A percentile compares a stretch with the other conserved stretches of the same genome.
phyloP scores from a whole-genome alignment of 495 filamentous ascomycete species.

The Penicillium subrubescens region DNA sequence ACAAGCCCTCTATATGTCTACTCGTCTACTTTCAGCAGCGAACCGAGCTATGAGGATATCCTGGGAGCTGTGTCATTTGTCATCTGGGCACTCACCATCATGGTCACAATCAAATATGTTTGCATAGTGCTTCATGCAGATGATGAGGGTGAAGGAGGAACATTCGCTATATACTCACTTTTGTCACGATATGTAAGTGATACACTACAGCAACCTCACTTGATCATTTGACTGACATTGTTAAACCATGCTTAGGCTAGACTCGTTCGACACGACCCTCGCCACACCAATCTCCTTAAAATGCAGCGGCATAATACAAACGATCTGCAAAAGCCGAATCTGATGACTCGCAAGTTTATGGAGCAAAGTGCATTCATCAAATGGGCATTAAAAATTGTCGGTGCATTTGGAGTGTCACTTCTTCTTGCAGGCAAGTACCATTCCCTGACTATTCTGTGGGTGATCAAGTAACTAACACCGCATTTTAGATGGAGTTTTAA shows the following conservation, averaged over 20 bases:
- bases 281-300: constrained; percentile 36
- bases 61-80: constrained; percentile 71
- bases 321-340: constrained; percentile 55
- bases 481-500: constrained; percentile 3
- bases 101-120: constrained; percentile 73
- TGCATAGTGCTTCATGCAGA: constrained; percentile 69
- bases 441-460: no score
- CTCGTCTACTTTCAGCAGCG: constrained; percentile 64
- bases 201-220: no score
- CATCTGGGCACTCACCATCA: constrained; percentile 73
- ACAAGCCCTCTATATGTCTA: constrained; percentile 73
- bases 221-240: background rate
- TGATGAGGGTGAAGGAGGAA: constrained; percentile 76
- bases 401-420: constrained; percentile 68
- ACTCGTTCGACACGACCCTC: constrained; percentile 15
- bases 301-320: constrained; percentile 59
- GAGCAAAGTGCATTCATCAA: constrained; percentile 57
- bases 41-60: constrained; percentile 60
- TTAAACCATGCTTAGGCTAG: constrained; percentile 25
- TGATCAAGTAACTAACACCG: background rate
- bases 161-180: constrained; percentile 69
- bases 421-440: constrained; percentile 62
- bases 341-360: constrained; percentile 53
- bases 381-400: constrained; percentile 59
- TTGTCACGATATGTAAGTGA: constrained; percentile 64